Evolutionary conservation across 805 yeast genomes (phyloP).

Genomic region (Candida anglica): DNA sequence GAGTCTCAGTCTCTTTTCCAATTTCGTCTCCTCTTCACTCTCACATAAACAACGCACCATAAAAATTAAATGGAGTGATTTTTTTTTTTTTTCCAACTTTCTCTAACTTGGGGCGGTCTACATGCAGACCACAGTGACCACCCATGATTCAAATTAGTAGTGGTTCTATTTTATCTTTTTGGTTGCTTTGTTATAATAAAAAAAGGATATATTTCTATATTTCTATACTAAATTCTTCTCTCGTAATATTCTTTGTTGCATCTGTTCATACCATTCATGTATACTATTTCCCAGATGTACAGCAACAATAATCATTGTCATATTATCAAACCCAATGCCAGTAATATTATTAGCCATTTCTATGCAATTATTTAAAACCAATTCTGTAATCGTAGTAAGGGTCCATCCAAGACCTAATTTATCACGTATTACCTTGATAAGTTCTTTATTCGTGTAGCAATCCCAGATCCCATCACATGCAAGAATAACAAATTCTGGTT

Average conservation of each 20-base stretch:
- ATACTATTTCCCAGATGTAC: constrained; percentile 45
- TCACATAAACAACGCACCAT: too few relatives aligned
- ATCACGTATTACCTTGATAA: constrained; percentile 52
- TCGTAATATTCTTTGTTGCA: constrained; percentile 38
- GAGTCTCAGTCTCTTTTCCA: too few relatives aligned
- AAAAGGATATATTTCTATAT: too few relatives aligned
- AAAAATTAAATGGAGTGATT: too few relatives aligned
- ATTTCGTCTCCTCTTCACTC: too few relatives aligned
- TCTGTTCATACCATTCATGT: constrained; percentile 55
- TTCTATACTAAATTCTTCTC: constrained; percentile 13
- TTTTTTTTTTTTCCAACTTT: too few relatives aligned
- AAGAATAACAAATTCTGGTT: constrained; percentile 35
- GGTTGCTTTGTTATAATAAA: too few relatives aligned
- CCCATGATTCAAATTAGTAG: too few relatives aligned
- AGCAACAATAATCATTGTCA: constrained; percentile 71
- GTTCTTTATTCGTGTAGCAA: constrained; percentile 49
- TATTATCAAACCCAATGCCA: constrained; percentile 79
- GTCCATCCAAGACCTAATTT: constrained; percentile 55
- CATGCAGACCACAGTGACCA: too few relatives aligned
- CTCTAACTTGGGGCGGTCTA: too few relatives aligned
- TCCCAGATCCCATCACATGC: constrained; percentile 50
- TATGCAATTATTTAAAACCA: constrained; percentile 60
- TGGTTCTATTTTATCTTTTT: too few relatives aligned
- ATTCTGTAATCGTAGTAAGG: constrained; percentile 55
- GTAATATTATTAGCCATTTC: constrained; percentile 69